A percentile compares a stretch with the other conserved stretches of the same genome.
phyloP scores from a whole-genome alignment of 2,329 filamentous ascomycete species.

The Polychaeton citri region DNA sequence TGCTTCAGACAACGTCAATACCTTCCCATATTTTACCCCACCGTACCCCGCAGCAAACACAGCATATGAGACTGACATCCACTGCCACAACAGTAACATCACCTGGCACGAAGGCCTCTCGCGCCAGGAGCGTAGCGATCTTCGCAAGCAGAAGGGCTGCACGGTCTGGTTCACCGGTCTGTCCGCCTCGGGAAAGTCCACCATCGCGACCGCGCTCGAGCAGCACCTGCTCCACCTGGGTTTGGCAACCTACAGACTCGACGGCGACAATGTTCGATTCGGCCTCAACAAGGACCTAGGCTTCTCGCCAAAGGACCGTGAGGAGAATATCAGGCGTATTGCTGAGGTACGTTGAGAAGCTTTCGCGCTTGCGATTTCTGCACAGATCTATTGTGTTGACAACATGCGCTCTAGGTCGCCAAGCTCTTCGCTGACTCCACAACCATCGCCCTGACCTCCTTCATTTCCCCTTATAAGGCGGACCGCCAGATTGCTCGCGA shows the following conservation, averaged over 20 bases:
- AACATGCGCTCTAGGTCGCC: slow-evolving; percentile 48
- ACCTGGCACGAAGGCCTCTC: slow-evolving; percentile 78
- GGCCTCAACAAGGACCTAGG: slow-evolving; percentile 96
- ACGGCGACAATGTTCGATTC: slow-evolving; percentile 97
- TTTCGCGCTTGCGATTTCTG: too few relatives aligned
- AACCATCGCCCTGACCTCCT: slow-evolving; percentile 81
- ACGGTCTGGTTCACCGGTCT: slow-evolving; percentile 98
- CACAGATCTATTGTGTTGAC: too few relatives aligned
- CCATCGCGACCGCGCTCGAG: slow-evolving; percentile 89
- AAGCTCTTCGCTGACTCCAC: slow-evolving; percentile 91
- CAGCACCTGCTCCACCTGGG: slow-evolving; percentile 85
- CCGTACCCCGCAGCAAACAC: neutral
- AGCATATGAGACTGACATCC: neutral
- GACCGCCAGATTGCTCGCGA: slow-evolving; percentile 73
- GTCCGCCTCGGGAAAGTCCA: slow-evolving; percentile 92
- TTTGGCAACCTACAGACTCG: slow-evolving; percentile 76
- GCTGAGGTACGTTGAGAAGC: slow-evolving; percentile 45
- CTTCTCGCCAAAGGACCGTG: slow-evolving; percentile 83
- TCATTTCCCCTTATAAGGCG: slow-evolving; percentile 88
- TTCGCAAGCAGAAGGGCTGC: slow-evolving; percentile 74
- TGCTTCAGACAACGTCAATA: neutral
- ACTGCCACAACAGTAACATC: slow-evolving; percentile 56
- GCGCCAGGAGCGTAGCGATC: slow-evolving; percentile 58
- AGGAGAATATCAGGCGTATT: slow-evolving; percentile 95
- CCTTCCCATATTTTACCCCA: neutral